Base-by-base conservation (phyloP, 495 filamentous ascomycete species). In the Hypoxylon cercidicola region DNA sequence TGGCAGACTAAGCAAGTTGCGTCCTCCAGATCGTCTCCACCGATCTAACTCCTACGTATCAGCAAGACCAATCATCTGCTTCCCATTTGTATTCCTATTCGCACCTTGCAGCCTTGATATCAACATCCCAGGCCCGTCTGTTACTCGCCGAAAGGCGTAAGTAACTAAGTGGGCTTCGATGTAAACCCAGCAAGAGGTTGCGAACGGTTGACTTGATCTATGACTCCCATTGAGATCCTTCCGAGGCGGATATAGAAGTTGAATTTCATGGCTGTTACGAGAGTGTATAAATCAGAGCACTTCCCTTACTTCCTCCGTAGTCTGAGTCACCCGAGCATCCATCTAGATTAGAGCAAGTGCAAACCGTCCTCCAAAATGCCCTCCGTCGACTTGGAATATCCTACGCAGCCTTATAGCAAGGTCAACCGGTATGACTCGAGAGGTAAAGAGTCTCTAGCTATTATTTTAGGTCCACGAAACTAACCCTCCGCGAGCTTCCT, bases 341-440 rank as follows among this genome's bases (percentile, higher is more conserved):
- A 2, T 32, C 30, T 32, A 32, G 30, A 1, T 32, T 32, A 7
- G 13, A 45, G 32, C 32, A 39, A 56, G 41, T 43, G 23, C 46
- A 5, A 21, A 20, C n/a, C 39, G n/a, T 5, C 41, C 46, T 16
- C 52, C 73, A 78, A 71, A 6, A 86, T 85, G 82, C 75, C 81
- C 45, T 72, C 75, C 19, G 64, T 73, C 30, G 72, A 79, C 9
- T 80, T 92, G 23, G 83, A 87, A 52, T 93, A 93, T 55, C 90
- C 90, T 23, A 88, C 85, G 68, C 79, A 82, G 55, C 68, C 79
- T 19, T 82, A 81, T 56, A 93, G 89, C 77, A 94, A 87, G 23
- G 86, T 92, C 49, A 90, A 91, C 67, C 86, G 91, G 16, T 84
- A 89, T 57, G 84, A 85, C 64, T 77, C 86, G 60, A 82, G 87